A percentile compares a stretch with the other conserved stretches of the same genome.
These are phyloP conservation scores for Melampsora larici-populina DNA, from an alignment of 1,284 basidiomycete species.

Conservation along the genomic window DNA sequence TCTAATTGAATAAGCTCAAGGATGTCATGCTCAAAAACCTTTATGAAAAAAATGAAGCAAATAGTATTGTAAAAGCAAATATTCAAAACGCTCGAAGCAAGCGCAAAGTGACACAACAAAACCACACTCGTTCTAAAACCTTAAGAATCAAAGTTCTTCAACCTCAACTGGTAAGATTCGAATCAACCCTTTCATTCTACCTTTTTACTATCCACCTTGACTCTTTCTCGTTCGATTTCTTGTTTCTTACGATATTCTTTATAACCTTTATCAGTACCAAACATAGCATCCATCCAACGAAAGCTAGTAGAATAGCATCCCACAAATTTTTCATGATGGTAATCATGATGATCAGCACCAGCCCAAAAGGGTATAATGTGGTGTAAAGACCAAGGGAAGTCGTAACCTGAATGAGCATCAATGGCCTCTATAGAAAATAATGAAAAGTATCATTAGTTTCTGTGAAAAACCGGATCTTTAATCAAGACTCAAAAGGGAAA, in stretches of 20 bases:
- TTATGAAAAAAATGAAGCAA: too few species aligned
- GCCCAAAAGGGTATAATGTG: conserved; percentile 96
- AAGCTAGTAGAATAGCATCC: conserved; percentile 73
- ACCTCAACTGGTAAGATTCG: not conserved
- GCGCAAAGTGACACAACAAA: not conserved
- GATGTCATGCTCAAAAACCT: too few species aligned
- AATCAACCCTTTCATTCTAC: not conserved
- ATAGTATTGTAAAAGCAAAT: too few species aligned
- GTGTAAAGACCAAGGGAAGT: conserved; percentile 68
- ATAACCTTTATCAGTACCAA: conserved; percentile 84
- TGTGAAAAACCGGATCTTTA: not conserved
- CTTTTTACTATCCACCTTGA: not conserved
- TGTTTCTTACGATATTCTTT: conserved; percentile 50
- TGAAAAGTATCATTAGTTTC: too few species aligned
- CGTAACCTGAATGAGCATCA: conserved; percentile 95
- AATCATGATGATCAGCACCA: conserved; percentile 80
- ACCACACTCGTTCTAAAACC: not conserved
- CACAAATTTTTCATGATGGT: conserved; percentile 40
- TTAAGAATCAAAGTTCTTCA: not conserved
- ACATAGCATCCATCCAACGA: conserved; percentile 82
- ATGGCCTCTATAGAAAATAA: conserved; percentile 64
- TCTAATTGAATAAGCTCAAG: too few species aligned
- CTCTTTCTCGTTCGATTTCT: not conserved
- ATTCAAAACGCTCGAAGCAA: not conserved
- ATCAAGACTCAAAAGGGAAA: not conserved